Evolutionary conservation across 2,329 filamentous ascomycete genomes (phyloP).

Genomic region (Penicillium sp.): DNA sequence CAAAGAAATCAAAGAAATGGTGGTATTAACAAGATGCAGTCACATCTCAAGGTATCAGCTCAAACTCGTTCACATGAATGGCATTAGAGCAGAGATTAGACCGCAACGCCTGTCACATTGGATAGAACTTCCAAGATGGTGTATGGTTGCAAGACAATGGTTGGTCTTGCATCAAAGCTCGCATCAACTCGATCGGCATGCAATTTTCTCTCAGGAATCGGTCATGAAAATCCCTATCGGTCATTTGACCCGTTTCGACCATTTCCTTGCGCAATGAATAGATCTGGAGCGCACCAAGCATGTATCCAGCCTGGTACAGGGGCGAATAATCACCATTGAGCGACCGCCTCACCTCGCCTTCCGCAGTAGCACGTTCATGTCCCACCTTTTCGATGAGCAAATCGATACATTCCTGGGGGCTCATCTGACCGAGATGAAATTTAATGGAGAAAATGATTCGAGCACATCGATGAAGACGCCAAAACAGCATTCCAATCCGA

Average conservation of each 20-base stretch:
- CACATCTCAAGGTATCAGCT: no score
- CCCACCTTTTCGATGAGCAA: conserved; percentile 59
- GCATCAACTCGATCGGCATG: conserved; percentile 27
- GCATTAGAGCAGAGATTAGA: no score
- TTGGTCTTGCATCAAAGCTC: conserved; percentile 50
- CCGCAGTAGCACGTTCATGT: conserved; percentile 61
- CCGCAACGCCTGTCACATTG: not conserved
- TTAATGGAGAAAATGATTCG: conserved; percentile 59
- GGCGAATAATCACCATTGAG: conserved; percentile 46
- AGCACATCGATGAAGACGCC: conserved; percentile 64
- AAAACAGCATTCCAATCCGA: conserved; percentile 61
- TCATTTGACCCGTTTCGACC: conserved; percentile 40
- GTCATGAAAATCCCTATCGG: conserved; percentile 61
- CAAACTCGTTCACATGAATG: no score
- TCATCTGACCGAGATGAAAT: conserved; percentile 60
- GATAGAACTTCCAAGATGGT: conserved; percentile 55
- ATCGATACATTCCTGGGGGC: conserved; percentile 58
- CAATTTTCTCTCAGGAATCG: conserved; percentile 52
- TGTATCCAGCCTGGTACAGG: conserved; percentile 62
- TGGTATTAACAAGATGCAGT: no score
- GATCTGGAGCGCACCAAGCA: conserved; percentile 62
- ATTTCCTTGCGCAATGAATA: conserved; percentile 54
- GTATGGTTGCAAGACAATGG: conserved; percentile 48
- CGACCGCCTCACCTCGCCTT: conserved; percentile 61
- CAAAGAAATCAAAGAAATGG: no score